Base-by-base conservation (phyloP, 371 early-diverging fungal genomes). In the Amoeboradix gromovi region DNA sequence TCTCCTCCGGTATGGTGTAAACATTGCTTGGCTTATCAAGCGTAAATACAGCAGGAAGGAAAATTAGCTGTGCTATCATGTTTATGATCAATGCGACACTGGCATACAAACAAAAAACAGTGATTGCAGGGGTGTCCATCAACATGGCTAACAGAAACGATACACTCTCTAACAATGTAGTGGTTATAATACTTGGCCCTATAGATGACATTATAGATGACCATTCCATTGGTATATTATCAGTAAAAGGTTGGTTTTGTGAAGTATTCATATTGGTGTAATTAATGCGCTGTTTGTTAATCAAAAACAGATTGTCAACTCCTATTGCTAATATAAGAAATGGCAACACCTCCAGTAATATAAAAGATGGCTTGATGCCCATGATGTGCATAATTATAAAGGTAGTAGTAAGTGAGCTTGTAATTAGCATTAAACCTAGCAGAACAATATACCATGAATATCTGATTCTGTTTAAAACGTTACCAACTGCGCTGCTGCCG, bases 261-360 rank as follows among this genome's bases (percentile, higher is more conserved):
- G 82, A 31, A 79, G 76, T 30, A 78, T 75, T 30, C 75, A 71
- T 2, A 28, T 5, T 1, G 17, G 17, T 68, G 17, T 28, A 27
- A 12, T 85, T 73, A 29, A 79, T 80, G 73, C 82, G 84, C 71
- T 83, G 84, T 65, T 87, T 82, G 66, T 82, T 82, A 1, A 87
- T 78, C 66, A 87, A 82, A 72, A 87, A 87, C 31, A 87, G 84
- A 69, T 87, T 87, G 73, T 87, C 87, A 0, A 87, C 87, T 66
- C 87, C 87, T 0, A 87, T 84, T 1, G 86, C 86, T n/a, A 86
- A 73, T 1, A 86, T 87, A 67, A 87, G 74, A 72, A 87, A 87
- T 0, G 87, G 87, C 68, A 87, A 85, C 5, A 87, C 87, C 70
- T 87, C 87, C 1, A 86, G 86, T 72, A 86, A 85, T 70, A 87